Conservation (phyloP, 176 grass and related monocot species). For the Eremochloa ophiuroides region DNA sequence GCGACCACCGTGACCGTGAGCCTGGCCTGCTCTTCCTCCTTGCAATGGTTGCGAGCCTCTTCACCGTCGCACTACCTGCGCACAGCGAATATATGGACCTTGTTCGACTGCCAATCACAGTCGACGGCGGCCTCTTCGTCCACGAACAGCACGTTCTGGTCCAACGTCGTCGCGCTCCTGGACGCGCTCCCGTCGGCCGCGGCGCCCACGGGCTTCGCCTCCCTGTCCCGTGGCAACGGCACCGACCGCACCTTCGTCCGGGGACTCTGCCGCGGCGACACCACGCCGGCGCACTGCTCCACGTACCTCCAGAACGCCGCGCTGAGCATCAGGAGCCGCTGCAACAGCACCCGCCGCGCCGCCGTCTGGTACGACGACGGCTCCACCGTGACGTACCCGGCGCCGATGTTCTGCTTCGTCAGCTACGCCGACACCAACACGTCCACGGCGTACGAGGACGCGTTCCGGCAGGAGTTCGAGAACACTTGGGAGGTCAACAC, state of each 20-base stretch:
- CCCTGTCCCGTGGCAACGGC: background rate
- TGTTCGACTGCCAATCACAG: background rate
- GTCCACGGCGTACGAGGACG: background rate
- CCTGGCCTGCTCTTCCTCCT: background rate
- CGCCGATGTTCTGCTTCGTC: background rate
- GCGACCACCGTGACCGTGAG: no score
- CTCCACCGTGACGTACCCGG: background rate
- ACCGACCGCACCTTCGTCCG: background rate
- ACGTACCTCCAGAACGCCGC: background rate
- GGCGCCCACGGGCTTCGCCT: background rate
- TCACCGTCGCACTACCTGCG: background rate
- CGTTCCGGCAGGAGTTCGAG: no score
- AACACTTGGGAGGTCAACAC: accelerated
- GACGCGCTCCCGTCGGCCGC: background rate
- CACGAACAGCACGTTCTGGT: background rate
- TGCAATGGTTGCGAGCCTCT: background rate
- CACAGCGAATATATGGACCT: background rate
- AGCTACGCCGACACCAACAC: background rate
- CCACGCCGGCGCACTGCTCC: background rate
- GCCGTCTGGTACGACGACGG: conserved; percentile 4
- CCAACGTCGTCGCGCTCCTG: background rate
- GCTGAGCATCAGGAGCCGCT: background rate
- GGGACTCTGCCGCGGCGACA: background rate
- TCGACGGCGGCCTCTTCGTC: background rate
- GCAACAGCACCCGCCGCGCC: background rate